Evolutionary conservation across 176 grass and related monocot genomes (phyloP).

Genomic region (Oryza nivara): DNA sequence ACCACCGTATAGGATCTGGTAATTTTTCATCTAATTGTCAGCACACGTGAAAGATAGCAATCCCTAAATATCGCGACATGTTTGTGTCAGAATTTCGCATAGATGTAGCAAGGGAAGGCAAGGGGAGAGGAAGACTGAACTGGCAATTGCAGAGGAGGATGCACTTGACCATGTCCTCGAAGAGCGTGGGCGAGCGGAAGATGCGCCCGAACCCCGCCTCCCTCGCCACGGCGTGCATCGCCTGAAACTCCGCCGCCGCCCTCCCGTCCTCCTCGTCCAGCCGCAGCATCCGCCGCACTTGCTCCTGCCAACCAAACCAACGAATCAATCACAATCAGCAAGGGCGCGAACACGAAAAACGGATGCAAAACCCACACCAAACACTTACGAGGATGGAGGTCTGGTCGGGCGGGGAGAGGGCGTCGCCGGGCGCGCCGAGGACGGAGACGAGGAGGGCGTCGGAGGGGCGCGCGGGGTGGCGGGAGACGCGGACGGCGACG

Average conservation of each 20-base stretch:
- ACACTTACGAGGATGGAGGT: conserved; percentile 53
- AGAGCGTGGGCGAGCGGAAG: conserved; percentile 79
- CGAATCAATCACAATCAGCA: background rate
- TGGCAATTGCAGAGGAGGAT: conserved; percentile 91
- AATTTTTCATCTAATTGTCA: background rate
- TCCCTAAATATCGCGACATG: background rate
- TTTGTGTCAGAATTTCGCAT: background rate
- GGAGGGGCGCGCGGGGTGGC: conserved; percentile 38
- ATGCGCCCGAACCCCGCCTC: conserved; percentile 63
- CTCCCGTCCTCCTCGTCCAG: conserved; percentile 49
- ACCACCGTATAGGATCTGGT: no score
- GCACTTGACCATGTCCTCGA: conserved; percentile 93
- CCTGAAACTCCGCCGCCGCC: conserved; percentile 61
- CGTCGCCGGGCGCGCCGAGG: conserved; percentile 11
- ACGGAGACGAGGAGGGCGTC: conserved; percentile 58
- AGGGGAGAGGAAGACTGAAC: conserved; percentile 30
- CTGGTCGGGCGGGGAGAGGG: conserved; percentile 53
- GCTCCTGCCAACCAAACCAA: conserved; percentile 47
- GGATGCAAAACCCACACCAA: background rate
- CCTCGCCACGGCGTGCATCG: conserved; percentile 54
- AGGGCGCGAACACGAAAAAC: background rate
- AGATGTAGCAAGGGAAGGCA: background rate
- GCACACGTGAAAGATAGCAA: background rate
- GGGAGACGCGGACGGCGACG: conserved; percentile 52
- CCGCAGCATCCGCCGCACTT: conserved; percentile 78